phyloP scores from a whole-genome alignment of 306 rosid species.

The Urtica urens region DNA sequence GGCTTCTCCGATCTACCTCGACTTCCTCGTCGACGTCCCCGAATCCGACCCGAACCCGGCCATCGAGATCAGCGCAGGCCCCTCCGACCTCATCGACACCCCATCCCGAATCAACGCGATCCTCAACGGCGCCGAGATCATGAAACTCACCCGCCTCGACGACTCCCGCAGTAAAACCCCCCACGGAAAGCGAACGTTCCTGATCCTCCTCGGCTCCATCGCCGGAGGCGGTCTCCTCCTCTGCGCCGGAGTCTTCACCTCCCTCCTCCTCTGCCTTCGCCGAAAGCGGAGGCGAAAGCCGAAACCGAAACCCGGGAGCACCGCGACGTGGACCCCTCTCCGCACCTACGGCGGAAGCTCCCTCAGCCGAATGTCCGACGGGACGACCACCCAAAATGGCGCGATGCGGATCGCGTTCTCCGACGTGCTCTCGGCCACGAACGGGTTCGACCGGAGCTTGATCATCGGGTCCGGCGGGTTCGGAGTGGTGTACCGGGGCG shows the following conservation, averaged over 20 bases:
- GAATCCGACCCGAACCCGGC: constrained; percentile 46
- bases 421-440: constrained; percentile 66
- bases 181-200: constrained; percentile 20
- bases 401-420: constrained; percentile 65
- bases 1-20: constrained; percentile 67
- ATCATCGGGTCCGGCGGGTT: constrained; percentile 91
- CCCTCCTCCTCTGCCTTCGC: constrained; percentile 20
- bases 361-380: constrained; percentile 63
- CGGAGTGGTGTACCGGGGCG: constrained; percentile 81
- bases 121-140: constrained; percentile 95
- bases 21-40: constrained; percentile 60
- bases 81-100: constrained; percentile 69
- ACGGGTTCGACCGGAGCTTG: constrained; percentile 57
- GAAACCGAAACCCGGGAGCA: constrained; percentile 49
- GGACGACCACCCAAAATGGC: constrained; percentile 29
- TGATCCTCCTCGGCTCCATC: constrained; percentile 51
- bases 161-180: constrained; percentile 6
- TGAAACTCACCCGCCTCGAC: constrained; percentile 50
- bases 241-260: constrained; percentile 24
- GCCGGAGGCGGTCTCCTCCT: constrained; percentile 50
- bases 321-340: constrained; percentile 74
- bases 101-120: constrained; percentile 59
- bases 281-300: constrained; percentile 54
- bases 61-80: constrained; percentile 68
- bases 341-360: constrained; percentile 70